Percentiles rank a stretch among this genome's conserved stretches.
Conservation (phyloP, 2,329 filamentous ascomycete genomes). For the Colletotrichum somersetense region DNA sequence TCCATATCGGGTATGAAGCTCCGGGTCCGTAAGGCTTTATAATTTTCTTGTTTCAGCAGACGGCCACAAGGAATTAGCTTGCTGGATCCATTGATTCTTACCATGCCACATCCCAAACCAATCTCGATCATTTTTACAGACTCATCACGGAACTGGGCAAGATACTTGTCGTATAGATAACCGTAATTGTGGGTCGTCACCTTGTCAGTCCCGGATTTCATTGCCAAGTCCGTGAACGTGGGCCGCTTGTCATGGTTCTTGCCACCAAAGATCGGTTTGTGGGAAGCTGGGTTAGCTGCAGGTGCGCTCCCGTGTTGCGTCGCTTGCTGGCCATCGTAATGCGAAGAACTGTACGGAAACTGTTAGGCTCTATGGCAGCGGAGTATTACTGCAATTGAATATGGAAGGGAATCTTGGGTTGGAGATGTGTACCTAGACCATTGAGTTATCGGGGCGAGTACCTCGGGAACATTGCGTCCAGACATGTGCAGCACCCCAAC, state of each 20-base stretch:
- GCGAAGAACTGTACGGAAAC: background rate
- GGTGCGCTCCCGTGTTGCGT: background rate
- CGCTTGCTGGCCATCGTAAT: background rate
- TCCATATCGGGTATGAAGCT: background rate
- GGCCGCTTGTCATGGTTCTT: background rate
- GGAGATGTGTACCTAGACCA: background rate
- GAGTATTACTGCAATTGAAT: too few relatives aligned
- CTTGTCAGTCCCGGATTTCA: background rate
- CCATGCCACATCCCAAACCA: background rate
- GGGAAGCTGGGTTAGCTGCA: background rate
- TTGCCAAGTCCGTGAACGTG: background rate
- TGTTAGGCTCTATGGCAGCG: background rate
- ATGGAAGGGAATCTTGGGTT: background rate
- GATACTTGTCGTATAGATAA: background rate
- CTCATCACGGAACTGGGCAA: background rate
- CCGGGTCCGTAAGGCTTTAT: background rate
- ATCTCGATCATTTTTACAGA: background rate
- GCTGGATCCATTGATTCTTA: background rate
- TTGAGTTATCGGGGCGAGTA: too few relatives aligned
- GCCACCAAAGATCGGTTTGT: background rate
- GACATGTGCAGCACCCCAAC: background rate
- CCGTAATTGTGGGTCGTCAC: background rate
- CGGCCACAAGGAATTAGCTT: rapidly evolving
- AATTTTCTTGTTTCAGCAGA: background rate
- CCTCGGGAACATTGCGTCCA: background rate